Evolutionary conservation across 306 rosid genomes (phyloP).

Genomic region (Prunus campanulata): DNA sequence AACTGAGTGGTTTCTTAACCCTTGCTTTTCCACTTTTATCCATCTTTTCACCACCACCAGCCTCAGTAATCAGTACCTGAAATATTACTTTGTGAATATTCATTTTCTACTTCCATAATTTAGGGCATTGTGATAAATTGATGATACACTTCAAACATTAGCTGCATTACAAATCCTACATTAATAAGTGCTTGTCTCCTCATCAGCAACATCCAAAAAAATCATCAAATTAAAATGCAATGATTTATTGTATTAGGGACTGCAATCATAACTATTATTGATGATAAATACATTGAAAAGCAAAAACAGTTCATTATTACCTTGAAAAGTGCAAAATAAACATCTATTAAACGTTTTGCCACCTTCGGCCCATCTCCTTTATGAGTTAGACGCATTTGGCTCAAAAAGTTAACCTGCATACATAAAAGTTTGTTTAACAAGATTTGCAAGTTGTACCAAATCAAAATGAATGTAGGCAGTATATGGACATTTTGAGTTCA

Average conservation of each 20-base stretch:
- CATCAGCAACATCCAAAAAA: not conserved
- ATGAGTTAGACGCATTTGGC: slow-evolving; percentile 76
- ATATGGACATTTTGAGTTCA: not conserved
- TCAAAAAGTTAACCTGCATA: slow-evolving; percentile 82
- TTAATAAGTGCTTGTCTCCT: not conserved
- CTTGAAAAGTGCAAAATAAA: slow-evolving; percentile 92
- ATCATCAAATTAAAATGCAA: not conserved
- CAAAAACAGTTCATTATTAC: slow-evolving; percentile 37
- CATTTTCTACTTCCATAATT: not conserved
- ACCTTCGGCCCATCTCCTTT: slow-evolving; percentile 92
- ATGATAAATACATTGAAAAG: not conserved
- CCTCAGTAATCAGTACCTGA: slow-evolving; percentile 75
- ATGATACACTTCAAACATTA: not conserved
- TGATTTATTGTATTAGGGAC: not conserved
- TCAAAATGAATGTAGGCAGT: slow-evolving; percentile 10
- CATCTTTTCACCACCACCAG: slow-evolving; percentile 41
- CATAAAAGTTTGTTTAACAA: slow-evolving; percentile 16
- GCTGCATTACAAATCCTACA: not conserved
- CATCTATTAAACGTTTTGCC: slow-evolving; percentile 87
- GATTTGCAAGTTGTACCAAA: slow-evolving; percentile 6
- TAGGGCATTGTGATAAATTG: not conserved
- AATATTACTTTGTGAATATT: not conserved
- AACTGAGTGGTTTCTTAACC: slow-evolving; percentile 15
- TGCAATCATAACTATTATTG: not conserved
- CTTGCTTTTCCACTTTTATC: slow-evolving; percentile 43